Conservation (phyloP, 2,329 filamentous ascomycete genomes). For the Colletotrichum magnum region DNA sequence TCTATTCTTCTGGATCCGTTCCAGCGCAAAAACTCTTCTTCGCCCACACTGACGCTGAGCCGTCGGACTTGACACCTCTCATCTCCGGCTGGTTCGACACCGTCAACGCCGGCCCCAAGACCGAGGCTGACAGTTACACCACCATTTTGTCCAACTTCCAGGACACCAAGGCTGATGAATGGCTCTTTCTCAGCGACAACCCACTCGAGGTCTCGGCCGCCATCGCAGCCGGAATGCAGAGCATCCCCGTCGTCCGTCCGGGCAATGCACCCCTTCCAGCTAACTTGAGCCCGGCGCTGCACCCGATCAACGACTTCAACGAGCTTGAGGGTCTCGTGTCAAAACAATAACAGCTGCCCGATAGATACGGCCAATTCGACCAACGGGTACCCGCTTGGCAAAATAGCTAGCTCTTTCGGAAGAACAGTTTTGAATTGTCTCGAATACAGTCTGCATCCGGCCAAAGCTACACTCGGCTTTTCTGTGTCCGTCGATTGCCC, state of each 20-base stretch:
- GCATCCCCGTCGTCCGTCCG: constrained; percentile 74
- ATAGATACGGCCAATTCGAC: constrained; percentile 6
- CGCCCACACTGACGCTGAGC: constrained; percentile 72
- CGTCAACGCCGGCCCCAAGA: constrained; percentile 83
- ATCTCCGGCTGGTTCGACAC: constrained; percentile 84
- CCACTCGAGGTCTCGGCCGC: constrained; percentile 77
- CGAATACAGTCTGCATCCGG: constrained; percentile 39
- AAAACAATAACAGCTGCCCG: constrained; percentile 15
- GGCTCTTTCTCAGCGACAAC: constrained; percentile 88
- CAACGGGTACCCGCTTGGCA: constrained; percentile 16
- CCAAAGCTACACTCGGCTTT: constrained; percentile 30
- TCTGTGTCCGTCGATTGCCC: constrained; percentile 29
- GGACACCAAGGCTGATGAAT: constrained; percentile 63
- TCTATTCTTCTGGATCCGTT: constrained; percentile 87
- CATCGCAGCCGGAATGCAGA: constrained; percentile 73
- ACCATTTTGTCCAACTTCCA: constrained; percentile 70
- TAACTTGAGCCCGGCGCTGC: constrained; percentile 56
- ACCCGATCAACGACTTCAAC: constrained; percentile 54
- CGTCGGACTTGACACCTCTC: constrained; percentile 70
- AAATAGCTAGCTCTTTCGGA: constrained; percentile 24
- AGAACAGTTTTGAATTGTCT: constrained; percentile 14
- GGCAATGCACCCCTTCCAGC: constrained; percentile 77
- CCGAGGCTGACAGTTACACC: constrained; percentile 75
- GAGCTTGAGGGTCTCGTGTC: constrained; percentile 33
- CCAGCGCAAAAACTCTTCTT: constrained; percentile 87